These are phyloP conservation scores for Kwoniella sp. DNA, from an alignment of 768 basidiomycete species.

Conservation along the genomic window DNA sequence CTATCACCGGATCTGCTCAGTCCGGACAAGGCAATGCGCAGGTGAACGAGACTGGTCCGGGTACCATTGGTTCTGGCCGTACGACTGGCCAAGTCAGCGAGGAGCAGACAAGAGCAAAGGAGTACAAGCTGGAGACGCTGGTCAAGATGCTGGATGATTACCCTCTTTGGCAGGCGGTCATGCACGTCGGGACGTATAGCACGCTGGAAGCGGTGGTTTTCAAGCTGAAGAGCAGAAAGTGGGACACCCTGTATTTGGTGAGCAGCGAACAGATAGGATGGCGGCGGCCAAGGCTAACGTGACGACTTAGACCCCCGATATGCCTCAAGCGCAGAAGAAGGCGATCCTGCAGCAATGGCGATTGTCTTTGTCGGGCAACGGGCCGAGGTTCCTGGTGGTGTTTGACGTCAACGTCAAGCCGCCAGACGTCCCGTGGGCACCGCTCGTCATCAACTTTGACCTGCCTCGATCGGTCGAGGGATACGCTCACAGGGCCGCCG, in stretches of 20 bases:
- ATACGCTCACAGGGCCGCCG: slow-evolving; percentile 74
- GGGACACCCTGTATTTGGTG: slow-evolving; percentile 85
- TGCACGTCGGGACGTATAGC: slow-evolving; percentile 44
- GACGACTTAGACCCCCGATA: slow-evolving; percentile 16
- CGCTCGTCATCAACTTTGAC: slow-evolving; percentile 93
- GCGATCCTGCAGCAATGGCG: slow-evolving; percentile 50
- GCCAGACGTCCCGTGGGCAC: slow-evolving; percentile 81
- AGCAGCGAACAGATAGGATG: too few relatives aligned
- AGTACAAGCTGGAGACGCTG: slow-evolving; percentile 63
- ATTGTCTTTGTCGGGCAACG: slow-evolving; percentile 71
- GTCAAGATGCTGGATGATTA: slow-evolving; percentile 67
- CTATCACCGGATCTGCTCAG: slow-evolving; percentile 72
- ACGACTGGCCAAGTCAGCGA: slow-evolving; percentile 23
- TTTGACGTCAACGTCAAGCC: slow-evolving; percentile 91
- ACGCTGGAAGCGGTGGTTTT: slow-evolving; percentile 49
- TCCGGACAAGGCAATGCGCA: slow-evolving; percentile 55
- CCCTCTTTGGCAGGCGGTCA: slow-evolving; percentile 49
- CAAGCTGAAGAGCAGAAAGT: slow-evolving; percentile 65
- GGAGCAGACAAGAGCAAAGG: slow-evolving; percentile 48
- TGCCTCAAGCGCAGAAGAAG: slow-evolving; percentile 29
- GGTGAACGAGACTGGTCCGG: slow-evolving; percentile 53
- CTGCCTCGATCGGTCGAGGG: slow-evolving; percentile 68
- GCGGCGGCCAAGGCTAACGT: neutral
- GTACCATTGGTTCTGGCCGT: slow-evolving; percentile 91
- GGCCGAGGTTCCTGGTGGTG: slow-evolving; percentile 64